Percentiles rank a stretch among this genome's conserved stretches.
Conservation (phyloP, 345 rosid species). For the Garcia nutans region DNA sequence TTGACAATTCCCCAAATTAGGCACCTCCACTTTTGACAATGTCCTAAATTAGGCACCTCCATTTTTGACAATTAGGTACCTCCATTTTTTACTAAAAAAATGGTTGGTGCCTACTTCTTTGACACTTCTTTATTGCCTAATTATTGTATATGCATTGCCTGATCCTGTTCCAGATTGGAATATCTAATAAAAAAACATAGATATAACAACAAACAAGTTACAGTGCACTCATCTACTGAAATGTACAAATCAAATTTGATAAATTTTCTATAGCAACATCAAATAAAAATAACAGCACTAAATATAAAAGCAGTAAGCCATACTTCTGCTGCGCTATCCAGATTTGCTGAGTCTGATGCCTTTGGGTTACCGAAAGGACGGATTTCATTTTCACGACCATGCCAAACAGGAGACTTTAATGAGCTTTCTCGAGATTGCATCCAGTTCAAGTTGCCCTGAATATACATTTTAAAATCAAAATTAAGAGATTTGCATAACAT, state of each 20-base stretch:
- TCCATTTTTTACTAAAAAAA: too few relatives aligned
- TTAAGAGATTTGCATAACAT: conserved; percentile 9
- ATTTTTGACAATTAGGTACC: too few relatives aligned
- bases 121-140: neutral
- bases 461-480: conserved; percentile 7
- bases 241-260: neutral
- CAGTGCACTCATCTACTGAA: neutral
- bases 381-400: conserved; percentile 90
- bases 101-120: too few relatives aligned
- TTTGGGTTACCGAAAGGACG: conserved; percentile 93
- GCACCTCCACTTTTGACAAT: too few relatives aligned
- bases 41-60: too few relatives aligned
- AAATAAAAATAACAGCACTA: neutral
- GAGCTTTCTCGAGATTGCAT: conserved; percentile 97
- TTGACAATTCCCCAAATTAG: too few relatives aligned
- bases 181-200: neutral
- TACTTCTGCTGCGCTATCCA: conserved; percentile 98
- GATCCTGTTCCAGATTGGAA: neutral
- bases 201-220: neutral
- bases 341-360: conserved; percentile 97
- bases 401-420: conserved; percentile 91
- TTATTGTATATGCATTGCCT: neutral
- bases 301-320: conserved; percentile 23
- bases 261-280: conserved; percentile 3
- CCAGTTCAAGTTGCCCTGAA: conserved; percentile 98